Evolutionary conservation across 2,329 filamentous ascomycete genomes (phyloP).

Genomic region (Fusarium citri): DNA sequence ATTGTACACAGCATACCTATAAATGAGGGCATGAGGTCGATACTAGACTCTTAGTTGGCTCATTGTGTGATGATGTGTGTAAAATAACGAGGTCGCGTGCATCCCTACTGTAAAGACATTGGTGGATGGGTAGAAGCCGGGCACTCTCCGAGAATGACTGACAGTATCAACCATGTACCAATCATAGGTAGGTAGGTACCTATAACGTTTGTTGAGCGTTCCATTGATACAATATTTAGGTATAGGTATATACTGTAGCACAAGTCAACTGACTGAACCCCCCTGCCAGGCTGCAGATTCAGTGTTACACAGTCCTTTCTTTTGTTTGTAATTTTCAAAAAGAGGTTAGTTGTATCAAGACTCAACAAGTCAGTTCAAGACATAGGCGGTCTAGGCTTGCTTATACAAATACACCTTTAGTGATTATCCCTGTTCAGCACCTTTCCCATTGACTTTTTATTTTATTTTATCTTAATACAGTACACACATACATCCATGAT

Average conservation of each 20-base stretch:
- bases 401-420: not conserved
- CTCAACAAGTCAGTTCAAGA: not conserved
- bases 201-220: too few relatives aligned
- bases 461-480: not conserved
- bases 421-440: not conserved
- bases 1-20: conserved; percentile 1
- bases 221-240: not conserved
- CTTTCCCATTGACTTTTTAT: not conserved
- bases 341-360: not conserved
- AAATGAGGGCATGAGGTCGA: not conserved
- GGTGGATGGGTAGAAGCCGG: conserved; percentile 8
- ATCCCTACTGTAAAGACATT: conserved; percentile 4
- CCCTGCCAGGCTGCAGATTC: conserved; percentile 26
- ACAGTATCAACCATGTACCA: not conserved
- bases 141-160: not conserved
- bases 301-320: not conserved
- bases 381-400: conserved; percentile 26
- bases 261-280: conserved; percentile 32
- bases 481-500: conserved; percentile 6
- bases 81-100: conserved; percentile 31
- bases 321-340: not conserved
- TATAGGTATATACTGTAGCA: not conserved
- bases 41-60: not conserved
- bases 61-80: not conserved
- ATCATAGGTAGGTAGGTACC: not conserved